Conservation (phyloP, 495 filamentous ascomycete genomes). For the Penicillium lividum region DNA sequence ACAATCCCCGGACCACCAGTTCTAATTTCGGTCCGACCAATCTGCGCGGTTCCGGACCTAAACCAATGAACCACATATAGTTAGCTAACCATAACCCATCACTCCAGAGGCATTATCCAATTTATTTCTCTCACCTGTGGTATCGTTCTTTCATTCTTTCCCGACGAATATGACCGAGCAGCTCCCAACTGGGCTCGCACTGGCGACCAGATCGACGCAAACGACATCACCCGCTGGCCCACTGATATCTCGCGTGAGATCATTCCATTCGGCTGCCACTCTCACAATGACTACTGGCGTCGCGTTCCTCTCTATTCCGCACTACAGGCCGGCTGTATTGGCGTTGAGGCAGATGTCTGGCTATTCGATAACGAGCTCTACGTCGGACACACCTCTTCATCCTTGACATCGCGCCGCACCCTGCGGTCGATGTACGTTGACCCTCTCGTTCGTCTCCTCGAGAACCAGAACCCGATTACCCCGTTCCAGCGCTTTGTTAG, state of each 20-base stretch:
- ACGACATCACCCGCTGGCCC: constrained; percentile 61
- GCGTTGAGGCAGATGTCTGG: constrained; percentile 89
- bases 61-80: neutral
- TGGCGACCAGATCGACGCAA: constrained; percentile 42
- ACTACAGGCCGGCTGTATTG: constrained; percentile 62
- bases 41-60: neutral
- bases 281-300: constrained; percentile 91
- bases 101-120: constrained; percentile 46
- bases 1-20: neutral
- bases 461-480: constrained; percentile 48
- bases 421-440: constrained; percentile 57
- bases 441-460: constrained; percentile 54
- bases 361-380: constrained; percentile 67
- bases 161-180: constrained; percentile 54
- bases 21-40: neutral
- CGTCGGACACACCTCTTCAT: constrained; percentile 54
- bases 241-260: constrained; percentile 76
- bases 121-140: constrained; percentile 52
- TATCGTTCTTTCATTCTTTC: constrained; percentile 55
- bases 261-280: constrained; percentile 64
- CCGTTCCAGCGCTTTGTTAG: constrained; percentile 29
- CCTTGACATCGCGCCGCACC: constrained; percentile 50
- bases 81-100: neutral
- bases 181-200: constrained; percentile 50
- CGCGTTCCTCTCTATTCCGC: constrained; percentile 69